Conservation (phyloP, 2,329 filamentous ascomycete genomes). For the Tolypocladium ovalisporum region DNA sequence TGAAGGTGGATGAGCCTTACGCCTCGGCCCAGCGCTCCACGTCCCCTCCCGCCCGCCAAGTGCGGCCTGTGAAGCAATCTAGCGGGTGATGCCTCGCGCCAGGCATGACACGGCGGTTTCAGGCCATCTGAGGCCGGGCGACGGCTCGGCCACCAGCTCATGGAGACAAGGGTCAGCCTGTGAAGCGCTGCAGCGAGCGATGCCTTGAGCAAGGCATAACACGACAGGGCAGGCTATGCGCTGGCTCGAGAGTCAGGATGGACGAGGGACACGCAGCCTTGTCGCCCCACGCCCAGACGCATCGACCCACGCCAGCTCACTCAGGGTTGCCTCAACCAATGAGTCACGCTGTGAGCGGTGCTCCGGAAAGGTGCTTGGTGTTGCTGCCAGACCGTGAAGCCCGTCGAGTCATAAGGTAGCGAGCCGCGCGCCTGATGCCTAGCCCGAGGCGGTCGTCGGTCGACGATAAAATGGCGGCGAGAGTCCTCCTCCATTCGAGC, state of each 20-base stretch:
- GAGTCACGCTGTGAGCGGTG: background rate
- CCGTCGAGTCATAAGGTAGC: background rate
- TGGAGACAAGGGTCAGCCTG: background rate
- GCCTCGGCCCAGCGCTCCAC: background rate
- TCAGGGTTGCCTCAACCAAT: background rate
- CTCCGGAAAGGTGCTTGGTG: background rate
- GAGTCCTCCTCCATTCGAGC: background rate
- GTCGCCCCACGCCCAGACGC: background rate
- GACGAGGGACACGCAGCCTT: background rate
- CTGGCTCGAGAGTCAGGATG: background rate
- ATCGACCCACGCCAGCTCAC: background rate
- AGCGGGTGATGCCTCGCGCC: background rate
- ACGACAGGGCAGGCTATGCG: background rate
- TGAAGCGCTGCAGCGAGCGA: background rate
- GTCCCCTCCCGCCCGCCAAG: background rate
- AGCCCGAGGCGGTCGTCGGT: background rate
- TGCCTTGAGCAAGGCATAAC: background rate
- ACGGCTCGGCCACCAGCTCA: background rate
- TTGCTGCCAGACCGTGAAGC: background rate
- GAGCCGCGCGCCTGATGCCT: conserved; percentile 1
- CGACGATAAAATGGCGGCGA: background rate
- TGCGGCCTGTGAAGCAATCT: background rate
- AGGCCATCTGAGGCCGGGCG: background rate
- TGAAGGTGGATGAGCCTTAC: background rate
- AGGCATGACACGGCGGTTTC: background rate